Conservation (phyloP, 306 rosid species). For the Alnus rubra region DNA sequence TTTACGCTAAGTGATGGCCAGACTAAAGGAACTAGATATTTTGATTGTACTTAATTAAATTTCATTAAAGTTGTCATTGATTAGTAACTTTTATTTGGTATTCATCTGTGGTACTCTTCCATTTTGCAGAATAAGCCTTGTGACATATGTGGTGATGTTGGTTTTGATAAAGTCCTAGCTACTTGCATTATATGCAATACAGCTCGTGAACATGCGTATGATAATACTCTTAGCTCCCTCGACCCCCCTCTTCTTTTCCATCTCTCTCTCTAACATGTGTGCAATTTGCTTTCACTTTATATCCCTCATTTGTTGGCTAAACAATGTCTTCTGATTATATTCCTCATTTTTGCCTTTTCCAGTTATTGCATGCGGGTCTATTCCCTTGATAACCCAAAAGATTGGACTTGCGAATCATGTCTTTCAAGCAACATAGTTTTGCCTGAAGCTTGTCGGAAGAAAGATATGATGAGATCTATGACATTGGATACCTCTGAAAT, state of each 20-base stretch:
- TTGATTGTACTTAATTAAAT: background rate
- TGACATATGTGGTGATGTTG: constrained; percentile 53
- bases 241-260: background rate
- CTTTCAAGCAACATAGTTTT: constrained; percentile 1
- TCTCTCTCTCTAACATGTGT: background rate
- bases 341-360: background rate
- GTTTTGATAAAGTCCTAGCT: constrained; percentile 29
- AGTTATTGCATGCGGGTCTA: background rate
- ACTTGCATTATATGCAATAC: constrained; percentile 50
- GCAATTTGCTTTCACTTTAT: background rate
- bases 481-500: background rate
- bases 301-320: background rate
- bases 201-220: constrained; percentile 49
- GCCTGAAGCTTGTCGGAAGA: constrained; percentile 10
- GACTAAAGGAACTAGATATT: background rate
- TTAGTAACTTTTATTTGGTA: constrained; percentile 6
- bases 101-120: constrained; percentile 14
- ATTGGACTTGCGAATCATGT: constrained; percentile 68
- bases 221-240: background rate
- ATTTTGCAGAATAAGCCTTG: constrained; percentile 53
- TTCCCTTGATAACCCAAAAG: constrained; percentile 13
- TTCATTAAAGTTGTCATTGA: background rate
- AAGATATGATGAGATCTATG: background rate
- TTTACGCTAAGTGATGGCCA: background rate
- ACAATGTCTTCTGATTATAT: background rate